Percentiles rank a stretch among this genome's conserved stretches.
Evolutionary conservation across 371 early-diverging fungal species (phyloP).

Genomic region (Basidiobolus meristosporus): DNA sequence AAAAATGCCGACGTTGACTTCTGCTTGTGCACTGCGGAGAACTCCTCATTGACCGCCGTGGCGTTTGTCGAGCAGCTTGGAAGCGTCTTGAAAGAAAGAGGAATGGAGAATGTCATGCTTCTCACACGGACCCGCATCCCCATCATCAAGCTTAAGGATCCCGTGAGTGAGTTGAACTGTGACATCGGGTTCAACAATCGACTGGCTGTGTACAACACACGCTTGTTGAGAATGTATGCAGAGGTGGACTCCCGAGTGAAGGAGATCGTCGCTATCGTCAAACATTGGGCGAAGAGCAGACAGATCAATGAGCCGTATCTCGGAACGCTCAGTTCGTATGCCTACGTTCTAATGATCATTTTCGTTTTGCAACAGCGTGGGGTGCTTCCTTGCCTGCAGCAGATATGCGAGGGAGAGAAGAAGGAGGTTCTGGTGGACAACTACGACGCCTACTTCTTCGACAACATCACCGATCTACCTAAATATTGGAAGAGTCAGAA

Average conservation of each 20-base stretch:
- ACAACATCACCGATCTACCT: conserved; percentile 28
- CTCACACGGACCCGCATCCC: conserved; percentile 19
- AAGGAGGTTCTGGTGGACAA: conserved; percentile 15
- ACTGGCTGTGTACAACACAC: conserved; percentile 53
- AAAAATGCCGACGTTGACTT: conserved; percentile 17
- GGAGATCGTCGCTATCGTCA: conserved; percentile 43
- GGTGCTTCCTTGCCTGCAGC: conserved; percentile 12
- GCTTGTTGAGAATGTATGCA: conserved; percentile 46
- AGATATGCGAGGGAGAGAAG: conserved; percentile 7
- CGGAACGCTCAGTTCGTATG: conserved; percentile 7
- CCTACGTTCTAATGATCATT: conserved; percentile 55
- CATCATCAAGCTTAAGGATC: conserved; percentile 19
- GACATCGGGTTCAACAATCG: conserved; percentile 69
- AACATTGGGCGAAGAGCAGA: conserved; percentile 58
- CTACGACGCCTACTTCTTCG: conserved; percentile 44
- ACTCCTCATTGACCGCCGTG: conserved; percentile 7
- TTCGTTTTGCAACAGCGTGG: conserved; percentile 32
- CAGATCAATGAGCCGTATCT: conserved; percentile 35
- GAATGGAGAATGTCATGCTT: conserved; percentile 10
- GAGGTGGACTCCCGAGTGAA: conserved; percentile 52
- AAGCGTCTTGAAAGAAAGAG: conserved; percentile 7
- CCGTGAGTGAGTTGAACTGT: conserved; percentile 21
- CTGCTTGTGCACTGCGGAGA: conserved; percentile 7
- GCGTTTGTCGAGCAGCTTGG: conserved; percentile 15
- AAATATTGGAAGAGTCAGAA: conserved; percentile 37